Evolutionary conservation across 805 yeast genomes (phyloP), one percentile per base, ranked within the genome.

Genomic region (Lachancea thermotolerans): DNA sequence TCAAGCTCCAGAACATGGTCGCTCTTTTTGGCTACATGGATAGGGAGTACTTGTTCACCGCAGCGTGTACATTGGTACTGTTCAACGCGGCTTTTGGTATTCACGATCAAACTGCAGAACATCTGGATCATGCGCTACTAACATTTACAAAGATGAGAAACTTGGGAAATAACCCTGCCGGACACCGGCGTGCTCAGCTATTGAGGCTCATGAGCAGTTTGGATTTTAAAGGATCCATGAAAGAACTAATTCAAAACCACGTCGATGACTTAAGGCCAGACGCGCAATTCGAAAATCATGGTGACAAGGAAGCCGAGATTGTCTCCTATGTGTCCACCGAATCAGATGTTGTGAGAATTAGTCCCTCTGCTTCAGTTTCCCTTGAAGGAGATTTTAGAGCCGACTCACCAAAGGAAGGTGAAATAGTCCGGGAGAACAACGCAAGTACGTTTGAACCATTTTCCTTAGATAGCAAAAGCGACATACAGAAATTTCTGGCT

Each of bases 1-100:
- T 85, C 39, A 69, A 81, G 58, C 86, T 85, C 0, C 85, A 81
- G 46, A 83, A 82, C 52, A 82, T 82, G 88, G 81, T 85, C n/a
- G 91, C 95, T 0, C 63, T 84, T 37, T 85, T 85, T 65, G 93
- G 95, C 2, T 85, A 86, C 70, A 84, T 85, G 91, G 95, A 85
- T 58, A 71, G 95, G 54, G 95, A 85, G 56, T 85, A 85, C 57
- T 66, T 85, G 18, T 85, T 83, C 60, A 84, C 89, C 0, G 78
- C 90, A 0, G 79, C 90, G 3, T 83, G 85, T 4, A 84, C 93
- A 0, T 65, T 84, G 39, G 77, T 84, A 12, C 67, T 85, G 35
- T 84, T 83, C 60, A 85, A 82, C 59, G 81, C 88, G 1, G 82
- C 93, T 0, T 85, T 85, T 66, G 95, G 95, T 7, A 82, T 84